These are phyloP conservation scores for Tetrahymena thermophila DNA, from an alignment of 73 alveolate species.

Conservation along the genomic window DNA sequence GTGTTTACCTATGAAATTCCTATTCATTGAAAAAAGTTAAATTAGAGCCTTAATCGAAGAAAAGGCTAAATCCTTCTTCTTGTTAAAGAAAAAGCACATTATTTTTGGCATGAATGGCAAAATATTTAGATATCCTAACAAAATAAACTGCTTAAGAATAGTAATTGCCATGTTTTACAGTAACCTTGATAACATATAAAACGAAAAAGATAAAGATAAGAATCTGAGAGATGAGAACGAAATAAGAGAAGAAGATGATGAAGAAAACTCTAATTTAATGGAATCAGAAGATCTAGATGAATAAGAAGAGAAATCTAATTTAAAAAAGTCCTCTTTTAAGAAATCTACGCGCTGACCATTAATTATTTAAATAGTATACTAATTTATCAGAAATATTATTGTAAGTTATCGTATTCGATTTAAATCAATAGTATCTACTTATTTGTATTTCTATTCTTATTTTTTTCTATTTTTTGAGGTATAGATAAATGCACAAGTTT, in stretches of 20 bases:
- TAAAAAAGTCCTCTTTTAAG: not conserved
- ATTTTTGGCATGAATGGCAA: not conserved
- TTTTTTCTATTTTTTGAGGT: too few species aligned
- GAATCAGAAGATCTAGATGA: not conserved
- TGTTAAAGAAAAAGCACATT: not conserved
- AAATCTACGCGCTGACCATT: not conserved
- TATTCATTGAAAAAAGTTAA: not conserved
- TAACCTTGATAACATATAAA: not conserved
- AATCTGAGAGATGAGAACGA: not conserved
- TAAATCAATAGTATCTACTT: too few species aligned
- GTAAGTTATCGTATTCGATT: too few species aligned
- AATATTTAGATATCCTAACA: not conserved
- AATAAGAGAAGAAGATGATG: not conserved
- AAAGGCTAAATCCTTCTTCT: not conserved
- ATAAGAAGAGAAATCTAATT: not conserved
- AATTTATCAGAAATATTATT: too few species aligned
- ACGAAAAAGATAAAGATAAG: not conserved
- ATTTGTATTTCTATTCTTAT: too few species aligned
- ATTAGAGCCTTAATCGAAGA: not conserved
- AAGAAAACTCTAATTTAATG: not conserved
- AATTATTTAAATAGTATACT: not conserved
- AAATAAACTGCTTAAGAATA: not conserved
- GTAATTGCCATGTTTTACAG: not conserved
- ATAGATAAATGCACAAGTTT: too few species aligned
- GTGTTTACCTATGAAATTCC: not conserved